Percentiles rank a stretch among this genome's conserved stretches.
These are phyloP conservation scores for Opeltia flavorubescens DNA, from an alignment of 495 filamentous ascomycete genomes.

Conservation along the genomic window DNA sequence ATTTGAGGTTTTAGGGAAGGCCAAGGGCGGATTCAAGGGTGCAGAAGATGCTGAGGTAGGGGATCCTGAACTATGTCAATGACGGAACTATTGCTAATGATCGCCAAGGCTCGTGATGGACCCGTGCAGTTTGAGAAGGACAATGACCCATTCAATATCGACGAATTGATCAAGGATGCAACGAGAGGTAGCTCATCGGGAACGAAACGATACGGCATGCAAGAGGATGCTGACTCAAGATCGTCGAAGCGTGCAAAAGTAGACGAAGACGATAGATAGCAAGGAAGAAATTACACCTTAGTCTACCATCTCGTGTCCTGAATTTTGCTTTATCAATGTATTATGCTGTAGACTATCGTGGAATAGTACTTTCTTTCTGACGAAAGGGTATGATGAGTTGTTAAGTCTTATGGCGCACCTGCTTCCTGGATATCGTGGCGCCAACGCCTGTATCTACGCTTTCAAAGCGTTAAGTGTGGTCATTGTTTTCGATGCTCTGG, in stretches of 20 bases:
- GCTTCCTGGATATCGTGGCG: too few species aligned
- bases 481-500: too few species aligned
- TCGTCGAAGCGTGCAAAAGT: constrained; percentile 67
- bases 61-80: not conserved
- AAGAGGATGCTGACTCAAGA: constrained; percentile 54
- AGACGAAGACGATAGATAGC: constrained; percentile 47
- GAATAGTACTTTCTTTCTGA: too few species aligned
- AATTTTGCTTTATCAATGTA: not conserved
- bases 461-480: too few species aligned
- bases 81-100: not conserved
- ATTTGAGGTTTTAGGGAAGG: constrained; percentile 79
- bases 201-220: constrained; percentile 69
- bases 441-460: too few species aligned
- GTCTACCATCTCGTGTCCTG: not conserved
- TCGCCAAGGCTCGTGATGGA: constrained; percentile 55
- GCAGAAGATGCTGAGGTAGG: constrained; percentile 73
- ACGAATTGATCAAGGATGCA: constrained; percentile 80
- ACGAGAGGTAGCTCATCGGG: constrained; percentile 30
- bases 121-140: constrained; percentile 99
- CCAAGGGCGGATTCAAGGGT: constrained; percentile 78
- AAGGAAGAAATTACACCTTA: not conserved
- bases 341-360: too few species aligned
- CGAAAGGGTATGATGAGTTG: too few species aligned
- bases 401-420: too few species aligned
- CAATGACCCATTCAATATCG: constrained; percentile 79